Evolutionary conservation across 2,329 filamentous ascomycete species (phyloP).

Genomic region (Scedosporium minutisporum): DNA sequence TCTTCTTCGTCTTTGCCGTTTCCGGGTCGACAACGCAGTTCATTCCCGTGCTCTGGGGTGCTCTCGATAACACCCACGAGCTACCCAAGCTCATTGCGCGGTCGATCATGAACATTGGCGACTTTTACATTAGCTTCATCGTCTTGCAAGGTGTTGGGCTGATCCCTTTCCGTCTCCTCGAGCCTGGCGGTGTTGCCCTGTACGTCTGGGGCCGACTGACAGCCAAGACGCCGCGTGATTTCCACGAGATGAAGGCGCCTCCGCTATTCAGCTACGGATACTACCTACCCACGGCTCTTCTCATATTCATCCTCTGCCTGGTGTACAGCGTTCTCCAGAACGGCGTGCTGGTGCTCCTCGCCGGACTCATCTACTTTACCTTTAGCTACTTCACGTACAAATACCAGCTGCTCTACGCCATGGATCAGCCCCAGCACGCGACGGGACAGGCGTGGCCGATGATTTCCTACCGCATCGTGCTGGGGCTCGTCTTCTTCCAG

Average conservation of each 20-base stretch:
- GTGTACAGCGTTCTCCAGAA: conserved; percentile 82
- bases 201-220: conserved; percentile 72
- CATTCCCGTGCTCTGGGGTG: conserved; percentile 59
- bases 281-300: conserved; percentile 82
- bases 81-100: conserved; percentile 67
- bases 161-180: conserved; percentile 82
- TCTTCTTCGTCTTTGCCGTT: conserved; percentile 89
- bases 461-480: conserved; percentile 83
- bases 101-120: conserved; percentile 63
- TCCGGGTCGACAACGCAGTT: conserved; percentile 76
- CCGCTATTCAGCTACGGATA: conserved; percentile 93
- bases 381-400: conserved; percentile 88
- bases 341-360: conserved; percentile 72
- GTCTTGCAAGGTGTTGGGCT: conserved; percentile 89
- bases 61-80: conserved; percentile 67
- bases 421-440: conserved; percentile 93
- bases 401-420: conserved; percentile 94
- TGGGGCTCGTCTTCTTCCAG: conserved; percentile 83
- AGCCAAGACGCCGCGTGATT: conserved; percentile 83
- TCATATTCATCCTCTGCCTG: conserved; percentile 90
- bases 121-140: conserved; percentile 90
- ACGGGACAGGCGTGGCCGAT: conserved; percentile 93
- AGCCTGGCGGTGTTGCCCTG: conserved; percentile 75
- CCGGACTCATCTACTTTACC: conserved; percentile 74
- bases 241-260: conserved; percentile 69